These are phyloP conservation scores for Epichloe amarillans DNA, from an alignment of 2,329 filamentous ascomycete species.

Conservation along the genomic window DNA sequence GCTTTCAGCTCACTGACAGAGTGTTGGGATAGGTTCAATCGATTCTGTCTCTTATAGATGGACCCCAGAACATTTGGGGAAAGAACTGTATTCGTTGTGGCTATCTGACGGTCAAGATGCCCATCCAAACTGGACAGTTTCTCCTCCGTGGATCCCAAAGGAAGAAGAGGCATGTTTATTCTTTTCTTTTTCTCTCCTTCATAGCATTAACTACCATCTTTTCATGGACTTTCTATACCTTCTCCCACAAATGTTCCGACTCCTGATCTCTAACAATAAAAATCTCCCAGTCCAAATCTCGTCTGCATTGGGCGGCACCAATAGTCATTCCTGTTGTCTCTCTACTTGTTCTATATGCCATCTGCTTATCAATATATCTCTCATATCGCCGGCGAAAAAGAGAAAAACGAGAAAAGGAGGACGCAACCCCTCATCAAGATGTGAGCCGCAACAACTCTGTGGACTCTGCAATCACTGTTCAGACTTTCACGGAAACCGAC, in stretches of 20 bases:
- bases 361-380: slow-evolving; percentile 16
- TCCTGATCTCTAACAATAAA: neutral
- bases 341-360: slow-evolving; percentile 17
- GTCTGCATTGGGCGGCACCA: slow-evolving; percentile 15
- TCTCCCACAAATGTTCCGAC: neutral
- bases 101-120: slow-evolving; percentile 12
- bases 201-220: neutral
- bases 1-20: slow-evolving; percentile 5
- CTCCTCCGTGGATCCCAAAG: slow-evolving; percentile 19
- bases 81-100: slow-evolving; percentile 18
- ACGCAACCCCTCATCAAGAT: slow-evolving; percentile 7
- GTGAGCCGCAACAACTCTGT: slow-evolving; percentile 11
- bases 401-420: slow-evolving; percentile 9
- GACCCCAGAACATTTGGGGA: slow-evolving; percentile 15
- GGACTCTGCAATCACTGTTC: slow-evolving; percentile 11
- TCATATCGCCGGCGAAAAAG: slow-evolving; percentile 15
- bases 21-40: slow-evolving; percentile 12
- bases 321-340: slow-evolving; percentile 18
- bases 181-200: neutral
- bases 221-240: neutral
- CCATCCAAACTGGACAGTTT: slow-evolving; percentile 17
- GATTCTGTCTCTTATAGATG: slow-evolving; percentile 14
- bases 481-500: slow-evolving; percentile 10
- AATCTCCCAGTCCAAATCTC: slow-evolving; percentile 9
- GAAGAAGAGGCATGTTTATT: slow-evolving; percentile 11